Conservation (phyloP, 202 grass and related monocot genomes). For the Eragrostis tef region DNA sequence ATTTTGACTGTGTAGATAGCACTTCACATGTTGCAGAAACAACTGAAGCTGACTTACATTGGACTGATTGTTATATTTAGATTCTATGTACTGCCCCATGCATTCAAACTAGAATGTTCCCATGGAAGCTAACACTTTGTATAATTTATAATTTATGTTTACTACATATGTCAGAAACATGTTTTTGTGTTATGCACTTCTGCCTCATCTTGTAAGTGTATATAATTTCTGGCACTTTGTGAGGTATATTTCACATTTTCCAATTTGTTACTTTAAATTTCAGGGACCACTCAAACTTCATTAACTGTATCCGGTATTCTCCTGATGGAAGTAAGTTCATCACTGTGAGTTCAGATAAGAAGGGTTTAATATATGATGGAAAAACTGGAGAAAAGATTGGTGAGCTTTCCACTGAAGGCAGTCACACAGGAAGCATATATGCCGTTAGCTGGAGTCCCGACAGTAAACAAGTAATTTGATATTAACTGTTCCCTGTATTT, state of each 20-base stretch:
- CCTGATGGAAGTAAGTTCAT: conserved; percentile 97
- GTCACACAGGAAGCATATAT: conserved; percentile 93
- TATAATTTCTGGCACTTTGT: conserved; percentile 17
- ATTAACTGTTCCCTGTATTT: conserved; percentile 42
- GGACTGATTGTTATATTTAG: not conserved
- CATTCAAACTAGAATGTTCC: conserved; percentile 24
- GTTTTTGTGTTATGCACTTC: conserved; percentile 14
- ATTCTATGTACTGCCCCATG: conserved; percentile 9
- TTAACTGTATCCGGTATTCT: conserved; percentile 88
- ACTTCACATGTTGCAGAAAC: conserved; percentile 14
- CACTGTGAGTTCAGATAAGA: conserved; percentile 96
- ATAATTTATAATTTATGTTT: conserved; percentile 40
- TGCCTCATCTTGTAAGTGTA: conserved; percentile 29
- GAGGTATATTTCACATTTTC: conserved; percentile 33
- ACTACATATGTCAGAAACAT: conserved; percentile 22
- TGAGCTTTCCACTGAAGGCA: conserved; percentile 66
- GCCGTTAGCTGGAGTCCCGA: conserved; percentile 96
- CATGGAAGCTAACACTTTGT: not conserved
- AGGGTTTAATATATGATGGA: conserved; percentile 88
- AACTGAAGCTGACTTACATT: conserved; percentile 11
- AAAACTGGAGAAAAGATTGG: conserved; percentile 97
- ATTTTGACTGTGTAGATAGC: not conserved
- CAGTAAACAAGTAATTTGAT: conserved; percentile 84
- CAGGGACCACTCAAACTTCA: conserved; percentile 95
- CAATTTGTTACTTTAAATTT: conserved; percentile 38